Percentiles rank a stretch among this genome's conserved stretches.
These are phyloP conservation scores for Pichia sp. DNA, from an alignment of 1,139 yeast genomes.

Conservation along the genomic window DNA sequence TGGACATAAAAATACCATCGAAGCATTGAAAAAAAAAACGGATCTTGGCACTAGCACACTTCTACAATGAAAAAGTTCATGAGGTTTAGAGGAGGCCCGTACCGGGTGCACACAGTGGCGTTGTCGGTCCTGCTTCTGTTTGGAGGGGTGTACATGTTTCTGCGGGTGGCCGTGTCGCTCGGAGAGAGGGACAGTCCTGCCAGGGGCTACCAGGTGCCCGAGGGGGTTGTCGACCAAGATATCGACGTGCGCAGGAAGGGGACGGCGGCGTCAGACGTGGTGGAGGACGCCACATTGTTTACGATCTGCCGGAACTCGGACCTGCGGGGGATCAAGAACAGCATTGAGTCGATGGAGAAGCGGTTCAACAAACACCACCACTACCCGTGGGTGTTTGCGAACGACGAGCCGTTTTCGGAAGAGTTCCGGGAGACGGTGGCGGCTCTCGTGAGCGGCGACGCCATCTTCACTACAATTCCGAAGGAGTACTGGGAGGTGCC, in stretches of 20 bases:
- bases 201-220: background rate
- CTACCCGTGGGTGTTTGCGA: slow-evolving; percentile 77
- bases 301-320: slow-evolving; percentile 72
- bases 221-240: slow-evolving; percentile 9
- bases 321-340: slow-evolving; percentile 49
- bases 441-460: slow-evolving; percentile 39
- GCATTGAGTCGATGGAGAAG: slow-evolving; percentile 64
- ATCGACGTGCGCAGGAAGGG: slow-evolving; percentile 11
- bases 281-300: slow-evolving; percentile 64
- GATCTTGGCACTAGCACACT: no score
- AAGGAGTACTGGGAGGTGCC: slow-evolving; percentile 52
- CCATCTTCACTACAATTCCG: slow-evolving; percentile 45
- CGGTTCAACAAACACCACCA: slow-evolving; percentile 62
- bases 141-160: background rate
- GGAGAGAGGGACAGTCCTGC: background rate
- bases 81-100: background rate
- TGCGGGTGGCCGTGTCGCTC: background rate
- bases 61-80: background rate
- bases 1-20: no score
- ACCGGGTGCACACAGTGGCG: background rate
- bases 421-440: slow-evolving; percentile 38
- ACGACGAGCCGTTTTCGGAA: slow-evolving; percentile 49
- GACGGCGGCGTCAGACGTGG: background rate
- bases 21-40: no score
- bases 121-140: background rate